Percentiles rank a stretch among this genome's conserved stretches.
Evolutionary conservation across 2,329 filamentous ascomycete species (phyloP).

Genomic region (Aspergillus carbonarius): DNA sequence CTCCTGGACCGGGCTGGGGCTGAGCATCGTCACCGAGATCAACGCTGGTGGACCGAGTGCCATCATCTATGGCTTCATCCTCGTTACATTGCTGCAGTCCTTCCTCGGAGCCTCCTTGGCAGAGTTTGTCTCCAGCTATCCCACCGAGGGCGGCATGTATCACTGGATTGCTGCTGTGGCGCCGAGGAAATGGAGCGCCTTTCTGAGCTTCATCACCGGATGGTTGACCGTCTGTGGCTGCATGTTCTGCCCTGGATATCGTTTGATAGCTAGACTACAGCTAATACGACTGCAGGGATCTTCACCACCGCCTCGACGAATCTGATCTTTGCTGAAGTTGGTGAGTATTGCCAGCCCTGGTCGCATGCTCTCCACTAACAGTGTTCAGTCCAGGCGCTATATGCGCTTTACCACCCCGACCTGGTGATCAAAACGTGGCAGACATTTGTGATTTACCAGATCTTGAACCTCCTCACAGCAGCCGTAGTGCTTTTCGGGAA

Average conservation of each 20-base stretch:
- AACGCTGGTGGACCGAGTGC: conserved; percentile 8
- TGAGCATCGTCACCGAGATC: conserved; percentile 7
- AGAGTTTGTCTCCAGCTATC: conserved; percentile 10
- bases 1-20: conserved; percentile 7
- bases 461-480: conserved; percentile 6
- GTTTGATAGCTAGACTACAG: neutral
- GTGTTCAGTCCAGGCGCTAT: conserved; percentile 2
- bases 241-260: neutral
- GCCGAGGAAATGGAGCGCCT: conserved; percentile 5
- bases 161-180: conserved; percentile 12
- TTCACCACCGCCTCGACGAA: conserved; percentile 12
- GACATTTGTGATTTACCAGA: conserved; percentile 12
- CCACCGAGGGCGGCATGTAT: conserved; percentile 11
- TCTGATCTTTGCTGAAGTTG: conserved; percentile 8
- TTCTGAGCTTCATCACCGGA: conserved; percentile 7
- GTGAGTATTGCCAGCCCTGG: neutral
- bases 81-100: conserved; percentile 6
- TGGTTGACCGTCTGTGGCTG: conserved; percentile 9
- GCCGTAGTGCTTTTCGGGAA: conserved; percentile 3
- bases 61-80: conserved; percentile 11
- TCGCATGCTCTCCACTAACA: neutral
- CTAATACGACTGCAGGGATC: conserved; percentile 4
- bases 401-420: conserved; percentile 6
- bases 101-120: conserved; percentile 8
- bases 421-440: conserved; percentile 9